Evolutionary conservation across 768 basidiomycete species (phyloP), one percentile per base, ranked within the genome.

Genomic region (Sistotremastrum niveocremeum): DNA sequence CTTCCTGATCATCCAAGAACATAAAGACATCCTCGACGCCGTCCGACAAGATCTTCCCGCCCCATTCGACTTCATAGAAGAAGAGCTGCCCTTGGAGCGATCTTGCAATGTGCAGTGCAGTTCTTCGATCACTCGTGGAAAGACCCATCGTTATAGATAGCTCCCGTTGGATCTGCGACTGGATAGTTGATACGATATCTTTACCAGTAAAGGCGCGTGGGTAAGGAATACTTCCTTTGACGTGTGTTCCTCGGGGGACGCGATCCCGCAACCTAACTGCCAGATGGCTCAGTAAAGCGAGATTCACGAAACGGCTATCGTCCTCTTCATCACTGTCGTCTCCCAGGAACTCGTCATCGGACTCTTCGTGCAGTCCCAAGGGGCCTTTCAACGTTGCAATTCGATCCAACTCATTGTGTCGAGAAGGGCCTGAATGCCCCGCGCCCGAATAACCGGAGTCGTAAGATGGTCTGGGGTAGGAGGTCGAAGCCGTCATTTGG

Each of bases 11-110:
- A 48, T 88, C 88, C 56, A 87, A 67, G 62, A 95, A 94, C 71
- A 84, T 85, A 64, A 86, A 95, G 5, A 95, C 90, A 51, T 93
- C 88, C 56, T 93, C 90, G 4, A 93, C 84, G 3, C 84, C 81
- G 56, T 93, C 90, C 46, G 84, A 77, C 46, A 95, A 64, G 1
- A 80, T 70, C 12, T 80, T 77, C 42, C 80, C 79, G 32, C 84
- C 88, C 87, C 91, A 94, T 58, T 97, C 91, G 5, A 97, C 91
- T 60, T 98, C 94, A 57, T 89, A 88, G 62, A 95, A 93, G 70
- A 90, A 97, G 4, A 98, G 72, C 59, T 94, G 89, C 48, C 76
- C 81, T 57, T 97, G 91, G 35, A 98, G 69, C 47, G 85, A 87
- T 36, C 89, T 79, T 4, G 90, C 95, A 35, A 94, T 81, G 58